These are phyloP conservation scores for Cucurbita argyrosperma DNA, from an alignment of 306 rosid genomes.

Conservation along the genomic window DNA sequence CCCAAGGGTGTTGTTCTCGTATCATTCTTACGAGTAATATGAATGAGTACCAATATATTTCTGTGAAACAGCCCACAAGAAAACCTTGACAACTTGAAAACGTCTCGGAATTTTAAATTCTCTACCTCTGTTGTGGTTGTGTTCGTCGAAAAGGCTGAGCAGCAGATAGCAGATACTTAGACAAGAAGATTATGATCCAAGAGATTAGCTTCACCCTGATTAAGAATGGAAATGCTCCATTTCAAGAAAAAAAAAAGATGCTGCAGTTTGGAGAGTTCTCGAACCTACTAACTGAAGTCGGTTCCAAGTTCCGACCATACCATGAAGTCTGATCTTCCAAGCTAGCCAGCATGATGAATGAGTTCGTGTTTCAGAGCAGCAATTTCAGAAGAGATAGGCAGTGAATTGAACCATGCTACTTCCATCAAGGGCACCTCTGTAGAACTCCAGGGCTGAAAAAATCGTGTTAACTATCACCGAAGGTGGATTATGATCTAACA, in stretches of 20 bases:
- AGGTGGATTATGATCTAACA: constrained; percentile 5
- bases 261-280: neutral
- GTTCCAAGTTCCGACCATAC: neutral
- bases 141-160: neutral
- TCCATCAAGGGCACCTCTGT: neutral
- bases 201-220: neutral
- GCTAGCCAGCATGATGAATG: neutral
- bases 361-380: constrained; percentile 1
- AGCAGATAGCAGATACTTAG: neutral
- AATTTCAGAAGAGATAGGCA: neutral
- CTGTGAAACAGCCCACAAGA: neutral
- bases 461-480: neutral
- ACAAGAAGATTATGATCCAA: neutral
- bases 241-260: neutral
- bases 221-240: neutral
- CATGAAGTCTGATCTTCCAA: neutral
- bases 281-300: neutral
- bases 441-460: constrained; percentile 1
- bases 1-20: neutral
- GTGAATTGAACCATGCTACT: neutral
- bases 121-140: neutral
- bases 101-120: neutral
- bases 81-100: neutral
- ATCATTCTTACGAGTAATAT: constrained; percentile 10
- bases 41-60: constrained; percentile 1